Conservation (phyloP, 2,329 filamentous ascomycete species). For the Penicillium sp. region DNA sequence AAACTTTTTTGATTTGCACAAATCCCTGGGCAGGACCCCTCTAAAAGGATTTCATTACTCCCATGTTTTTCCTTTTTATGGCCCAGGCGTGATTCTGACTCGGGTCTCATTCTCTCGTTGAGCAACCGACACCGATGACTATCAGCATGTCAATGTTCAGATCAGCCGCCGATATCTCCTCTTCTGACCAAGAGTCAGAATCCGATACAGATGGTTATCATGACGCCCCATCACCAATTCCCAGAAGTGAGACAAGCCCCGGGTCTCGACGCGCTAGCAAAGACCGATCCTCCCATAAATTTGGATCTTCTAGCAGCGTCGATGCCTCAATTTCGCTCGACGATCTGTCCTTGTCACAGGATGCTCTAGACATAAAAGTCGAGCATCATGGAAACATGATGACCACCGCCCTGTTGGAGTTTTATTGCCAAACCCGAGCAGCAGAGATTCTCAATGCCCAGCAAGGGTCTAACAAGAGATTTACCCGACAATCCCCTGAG, state of each 20-base stretch:
- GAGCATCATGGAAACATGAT: constrained; percentile 42
- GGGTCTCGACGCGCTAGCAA: background rate
- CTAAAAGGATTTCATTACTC: background rate
- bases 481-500: constrained; percentile 44
- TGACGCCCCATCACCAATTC: constrained; percentile 14
- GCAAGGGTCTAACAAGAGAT: constrained; percentile 32
- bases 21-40: background rate
- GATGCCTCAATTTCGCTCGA: constrained; percentile 19
- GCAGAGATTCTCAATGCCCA: constrained; percentile 45
- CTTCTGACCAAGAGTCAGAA: constrained; percentile 35
- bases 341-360: constrained; percentile 22
- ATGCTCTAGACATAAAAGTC: constrained; percentile 30
- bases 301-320: constrained; percentile 8
- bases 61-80: background rate
- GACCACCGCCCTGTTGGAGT: constrained; percentile 46
- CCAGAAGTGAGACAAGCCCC: background rate
- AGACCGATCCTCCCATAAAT: constrained; percentile 1
- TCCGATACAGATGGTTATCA: constrained; percentile 14
- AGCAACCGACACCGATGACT: background rate
- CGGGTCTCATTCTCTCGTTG: background rate
- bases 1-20: background rate
- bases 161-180: constrained; percentile 38
- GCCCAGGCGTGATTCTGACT: background rate
- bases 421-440: constrained; percentile 45
- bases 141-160: constrained; percentile 42